A percentile compares a stretch with the other conserved stretches of the same genome.
phyloP scores from a whole-genome alignment of 2,329 filamentous ascomycete species.

The Knoxdaviesia proteae region DNA sequence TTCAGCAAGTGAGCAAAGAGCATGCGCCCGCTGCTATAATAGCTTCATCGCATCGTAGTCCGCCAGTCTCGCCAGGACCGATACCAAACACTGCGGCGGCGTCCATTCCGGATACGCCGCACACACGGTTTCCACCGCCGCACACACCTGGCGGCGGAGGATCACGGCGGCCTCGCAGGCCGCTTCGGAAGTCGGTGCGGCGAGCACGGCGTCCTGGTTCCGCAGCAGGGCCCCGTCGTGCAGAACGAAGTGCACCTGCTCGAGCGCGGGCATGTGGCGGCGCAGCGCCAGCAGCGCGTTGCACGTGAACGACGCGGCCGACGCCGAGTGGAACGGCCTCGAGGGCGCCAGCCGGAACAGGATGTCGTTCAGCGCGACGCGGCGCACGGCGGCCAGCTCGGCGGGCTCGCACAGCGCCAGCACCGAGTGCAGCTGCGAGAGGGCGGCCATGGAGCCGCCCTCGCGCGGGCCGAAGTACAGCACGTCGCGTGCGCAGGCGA shows the following conservation, averaged over 20 bases:
- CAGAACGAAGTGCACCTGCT: constrained; percentile 23
- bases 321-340: constrained; percentile 13
- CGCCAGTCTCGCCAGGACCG: too few relatives aligned
- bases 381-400: constrained; percentile 19
- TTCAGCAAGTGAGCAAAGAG: too few relatives aligned
- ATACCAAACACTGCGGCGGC: constrained; percentile 13
- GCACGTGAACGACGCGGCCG: constrained; percentile 17
- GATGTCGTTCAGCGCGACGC: constrained; percentile 23
- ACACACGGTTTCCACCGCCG: constrained; percentile 14
- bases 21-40: too few relatives aligned
- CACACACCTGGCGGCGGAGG: constrained; percentile 15
- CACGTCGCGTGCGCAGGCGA: constrained; percentile 20
- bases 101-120: constrained; percentile 12
- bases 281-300: constrained; percentile 19
- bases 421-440: constrained; percentile 22
- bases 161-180: constrained; percentile 10
- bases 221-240: constrained; percentile 10
- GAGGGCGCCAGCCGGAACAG: constrained; percentile 15
- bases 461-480: constrained; percentile 24
- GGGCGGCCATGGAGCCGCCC: constrained; percentile 20
- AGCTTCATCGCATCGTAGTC: too few relatives aligned
- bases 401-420: constrained; percentile 19
- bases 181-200: not conserved
- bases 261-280: constrained; percentile 16
- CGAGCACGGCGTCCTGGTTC: not conserved